Conservation (phyloP, 176 grass and related monocot genomes). For the bread wheat (Triticum aestivum) region DNA sequence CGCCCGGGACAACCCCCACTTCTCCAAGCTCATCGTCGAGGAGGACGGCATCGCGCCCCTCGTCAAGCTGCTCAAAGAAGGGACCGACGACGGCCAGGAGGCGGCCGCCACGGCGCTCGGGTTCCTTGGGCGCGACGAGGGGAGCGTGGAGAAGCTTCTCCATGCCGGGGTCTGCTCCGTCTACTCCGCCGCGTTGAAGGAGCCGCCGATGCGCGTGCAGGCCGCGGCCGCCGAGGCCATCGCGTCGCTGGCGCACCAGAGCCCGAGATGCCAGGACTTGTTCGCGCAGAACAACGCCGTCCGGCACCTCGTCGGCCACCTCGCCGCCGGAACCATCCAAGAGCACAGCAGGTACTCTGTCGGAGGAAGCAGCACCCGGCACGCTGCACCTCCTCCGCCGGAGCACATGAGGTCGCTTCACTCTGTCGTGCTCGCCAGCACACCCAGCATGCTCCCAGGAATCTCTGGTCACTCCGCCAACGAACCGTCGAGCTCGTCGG, state of each 20-base stretch:
- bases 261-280: slow-evolving; percentile 60
- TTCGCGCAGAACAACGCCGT: slow-evolving; percentile 70
- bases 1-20: slow-evolving; percentile 65
- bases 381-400: neutral
- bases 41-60: slow-evolving; percentile 86
- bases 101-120: slow-evolving; percentile 70
- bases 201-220: slow-evolving; percentile 77
- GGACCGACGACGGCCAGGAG: slow-evolving; percentile 67
- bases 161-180: slow-evolving; percentile 63
- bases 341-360: slow-evolving; percentile 83
- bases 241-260: slow-evolving; percentile 54
- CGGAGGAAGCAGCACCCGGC: neutral
- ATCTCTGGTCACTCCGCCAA: neutral
- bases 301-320: slow-evolving; percentile 70
- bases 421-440: slow-evolving; percentile 59
- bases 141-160: slow-evolving; percentile 54
- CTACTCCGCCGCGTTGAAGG: slow-evolving; percentile 70
- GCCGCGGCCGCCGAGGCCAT: slow-evolving; percentile 69
- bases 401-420: slow-evolving; percentile 44
- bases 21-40: slow-evolving; percentile 79
- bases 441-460: slow-evolving; percentile 29
- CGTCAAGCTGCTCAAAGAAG: slow-evolving; percentile 79
- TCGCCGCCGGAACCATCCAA: slow-evolving; percentile 77
- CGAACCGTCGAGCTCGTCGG: neutral
- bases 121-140: slow-evolving; percentile 55